Conservation (phyloP, 306 rosid species). For the Gastrolobium bilobum region DNA sequence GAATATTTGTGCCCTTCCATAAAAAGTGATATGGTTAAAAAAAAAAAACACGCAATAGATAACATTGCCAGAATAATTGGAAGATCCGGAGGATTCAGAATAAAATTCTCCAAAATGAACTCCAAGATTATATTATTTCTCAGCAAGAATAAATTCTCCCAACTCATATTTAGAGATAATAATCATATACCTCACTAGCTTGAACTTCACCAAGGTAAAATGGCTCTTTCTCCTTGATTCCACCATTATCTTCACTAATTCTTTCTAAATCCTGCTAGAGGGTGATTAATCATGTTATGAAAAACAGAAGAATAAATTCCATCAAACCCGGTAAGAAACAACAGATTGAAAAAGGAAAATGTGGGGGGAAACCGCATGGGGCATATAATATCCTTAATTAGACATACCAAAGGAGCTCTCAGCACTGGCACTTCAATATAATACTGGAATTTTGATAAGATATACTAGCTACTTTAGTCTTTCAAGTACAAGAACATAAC, state of each 20-base stretch:
- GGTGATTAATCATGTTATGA: constrained; percentile 29
- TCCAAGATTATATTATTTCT: constrained; percentile 30
- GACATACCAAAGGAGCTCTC: constrained; percentile 40
- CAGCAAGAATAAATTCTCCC: neutral
- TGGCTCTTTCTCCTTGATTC: constrained; percentile 79
- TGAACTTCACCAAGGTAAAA: constrained; percentile 73
- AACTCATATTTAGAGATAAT: constrained; percentile 20
- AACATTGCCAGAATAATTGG: constrained; percentile 38
- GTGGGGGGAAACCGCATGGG: constrained; percentile 18
- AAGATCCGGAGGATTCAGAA: constrained; percentile 33
- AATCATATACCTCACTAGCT: constrained; percentile 72
- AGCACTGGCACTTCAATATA: constrained; percentile 30
- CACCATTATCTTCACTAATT: constrained; percentile 69
- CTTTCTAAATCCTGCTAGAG: constrained; percentile 81
- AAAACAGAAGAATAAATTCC: constrained; percentile 26
- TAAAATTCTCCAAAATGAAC: constrained; percentile 29
- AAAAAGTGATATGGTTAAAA: constrained; percentile 19
- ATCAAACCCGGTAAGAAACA: constrained; percentile 31
- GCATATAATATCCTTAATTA: constrained; percentile 34
- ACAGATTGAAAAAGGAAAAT: constrained; percentile 38
- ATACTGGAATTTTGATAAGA: constrained; percentile 31
- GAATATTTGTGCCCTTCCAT: neutral
- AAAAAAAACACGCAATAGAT: neutral
- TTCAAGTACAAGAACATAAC: constrained; percentile 20
- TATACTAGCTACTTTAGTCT: constrained; percentile 16